phyloP scores from a whole-genome alignment of 768 basidiomycete species.

The Auriscalpium microsporum region DNA sequence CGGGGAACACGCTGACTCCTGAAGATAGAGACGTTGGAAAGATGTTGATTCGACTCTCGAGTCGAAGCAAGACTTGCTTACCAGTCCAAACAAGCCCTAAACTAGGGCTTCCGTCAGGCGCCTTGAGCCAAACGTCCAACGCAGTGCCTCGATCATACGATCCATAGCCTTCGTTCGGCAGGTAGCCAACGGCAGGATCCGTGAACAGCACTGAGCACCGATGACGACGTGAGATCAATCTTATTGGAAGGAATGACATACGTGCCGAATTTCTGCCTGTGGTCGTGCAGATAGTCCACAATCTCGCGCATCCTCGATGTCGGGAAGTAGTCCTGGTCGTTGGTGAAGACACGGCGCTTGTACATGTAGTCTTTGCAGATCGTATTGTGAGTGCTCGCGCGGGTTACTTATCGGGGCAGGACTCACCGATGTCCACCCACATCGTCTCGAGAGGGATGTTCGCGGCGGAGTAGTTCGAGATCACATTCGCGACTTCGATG shows the following conservation, averaged over 20 bases:
- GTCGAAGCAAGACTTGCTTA: slow-evolving; percentile 15
- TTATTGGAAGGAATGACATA: neutral
- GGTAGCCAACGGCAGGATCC: slow-evolving; percentile 56
- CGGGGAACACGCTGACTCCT: slow-evolving; percentile 56
- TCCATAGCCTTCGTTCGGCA: slow-evolving; percentile 38
- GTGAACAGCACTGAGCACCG: slow-evolving; percentile 53
- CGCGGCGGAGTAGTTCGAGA: slow-evolving; percentile 51
- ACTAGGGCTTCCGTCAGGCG: slow-evolving; percentile 47
- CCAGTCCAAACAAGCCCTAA: slow-evolving; percentile 62
- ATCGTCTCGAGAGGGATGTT: slow-evolving; percentile 66
- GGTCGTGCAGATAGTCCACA: slow-evolving; percentile 48
- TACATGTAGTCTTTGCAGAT: slow-evolving; percentile 53
- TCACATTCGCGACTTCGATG: slow-evolving; percentile 52
- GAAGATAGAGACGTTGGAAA: neutral
- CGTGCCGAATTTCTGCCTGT: slow-evolving; percentile 52
- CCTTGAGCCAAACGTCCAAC: slow-evolving; percentile 53
- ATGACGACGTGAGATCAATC: no score
- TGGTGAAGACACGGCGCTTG: slow-evolving; percentile 56
- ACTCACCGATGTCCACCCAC: slow-evolving; percentile 68
- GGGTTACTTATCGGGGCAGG: neutral
- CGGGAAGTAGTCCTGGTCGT: slow-evolving; percentile 63
- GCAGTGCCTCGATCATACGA: slow-evolving; percentile 47
- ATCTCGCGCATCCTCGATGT: slow-evolving; percentile 55
- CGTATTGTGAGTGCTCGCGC: neutral
- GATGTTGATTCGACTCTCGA: neutral